phyloP scores from a whole-genome alignment of 306 rosid species.

The Crotalaria pallida region DNA sequence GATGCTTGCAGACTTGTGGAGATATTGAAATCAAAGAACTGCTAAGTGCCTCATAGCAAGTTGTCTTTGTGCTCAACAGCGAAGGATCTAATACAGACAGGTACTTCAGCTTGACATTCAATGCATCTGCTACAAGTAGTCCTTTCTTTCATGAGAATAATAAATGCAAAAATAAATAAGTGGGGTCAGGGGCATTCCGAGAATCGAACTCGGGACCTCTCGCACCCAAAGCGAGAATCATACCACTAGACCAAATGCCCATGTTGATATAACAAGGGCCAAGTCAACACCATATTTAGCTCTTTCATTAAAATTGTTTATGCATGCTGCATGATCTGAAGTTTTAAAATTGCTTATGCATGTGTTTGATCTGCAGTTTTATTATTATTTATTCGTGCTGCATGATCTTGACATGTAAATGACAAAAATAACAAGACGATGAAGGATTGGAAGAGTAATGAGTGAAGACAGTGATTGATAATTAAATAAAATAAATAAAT shows the following conservation, averaged over 20 bases:
- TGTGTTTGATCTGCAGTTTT: neutral
- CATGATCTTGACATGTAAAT: neutral
- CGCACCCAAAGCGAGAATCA: constrained; percentile 55
- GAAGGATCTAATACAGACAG: neutral
- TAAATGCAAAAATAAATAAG: neutral
- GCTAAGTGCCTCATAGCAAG: neutral
- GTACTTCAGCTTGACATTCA: neutral
- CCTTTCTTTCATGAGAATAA: neutral
- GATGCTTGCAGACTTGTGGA: neutral
- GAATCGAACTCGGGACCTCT: constrained; percentile 53
- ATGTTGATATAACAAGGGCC: neutral
- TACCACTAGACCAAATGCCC: constrained; percentile 62
- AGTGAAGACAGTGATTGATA: neutral
- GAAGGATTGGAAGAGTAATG: neutral
- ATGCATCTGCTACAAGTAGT: neutral
- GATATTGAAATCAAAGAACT: neutral
- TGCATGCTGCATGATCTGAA: too few species aligned
- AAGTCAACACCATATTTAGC: neutral
- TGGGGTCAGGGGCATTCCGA: constrained; percentile 30
- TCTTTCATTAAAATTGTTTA: neutral
- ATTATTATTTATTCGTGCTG: neutral
- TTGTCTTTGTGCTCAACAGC: neutral
- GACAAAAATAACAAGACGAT: neutral
- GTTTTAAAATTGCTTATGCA: neutral
- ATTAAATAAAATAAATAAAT: too few species aligned